Evolutionary conservation across 805 yeast species (phyloP), one percentile per base, ranked within the genome.

Genomic region (Myxozyma lipomycoides): DNA sequence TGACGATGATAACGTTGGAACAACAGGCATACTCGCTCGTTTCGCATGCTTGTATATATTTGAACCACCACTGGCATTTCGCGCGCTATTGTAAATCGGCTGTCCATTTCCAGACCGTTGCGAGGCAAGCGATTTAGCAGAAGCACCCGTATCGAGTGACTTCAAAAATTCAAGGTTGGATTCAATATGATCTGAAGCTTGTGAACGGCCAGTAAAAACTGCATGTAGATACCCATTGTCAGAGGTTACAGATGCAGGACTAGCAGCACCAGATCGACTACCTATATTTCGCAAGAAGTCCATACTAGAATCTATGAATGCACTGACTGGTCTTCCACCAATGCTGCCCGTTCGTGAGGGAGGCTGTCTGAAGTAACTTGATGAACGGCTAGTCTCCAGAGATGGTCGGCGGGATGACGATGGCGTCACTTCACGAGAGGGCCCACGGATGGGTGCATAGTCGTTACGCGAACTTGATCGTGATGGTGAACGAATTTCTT

Each of bases 291-390:
- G 48, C 30, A 55, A 41, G 24, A 55, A 55, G 19, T 55, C 59
- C 43, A 55, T 49, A 21, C 52, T 54, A 2, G 59, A 55, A 22
- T 55, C 59, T 5, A 55, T 25, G 34, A 53, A 49, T 55, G 54
- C 46, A 35, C 55, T 54, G 28, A 46, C 58, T 10, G 59, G 59
- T 19, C 58, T 19, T 21, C 52, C 21, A 19, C 26, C 26, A 23
- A 12, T 36, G 18, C 50, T 43, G 4, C 23, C 17, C 5, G 51
- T 12, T 9, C 32, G 18, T n/a, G 43, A 22, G 12, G 45, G 21
- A 12, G 45, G 48, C 3, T 48, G 42, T 3, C 49, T 22, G 18
- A 36, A 25, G 25, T 36, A 45, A 18, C 48, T 46, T 12, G 37
- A 34, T 7, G 49, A 35, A 12, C 52, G 48, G 43, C 17, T 37